Evolutionary conservation across 352 stramenopile genomes (phyloP).

Genomic region (Globisporangium emineosum): DNA sequence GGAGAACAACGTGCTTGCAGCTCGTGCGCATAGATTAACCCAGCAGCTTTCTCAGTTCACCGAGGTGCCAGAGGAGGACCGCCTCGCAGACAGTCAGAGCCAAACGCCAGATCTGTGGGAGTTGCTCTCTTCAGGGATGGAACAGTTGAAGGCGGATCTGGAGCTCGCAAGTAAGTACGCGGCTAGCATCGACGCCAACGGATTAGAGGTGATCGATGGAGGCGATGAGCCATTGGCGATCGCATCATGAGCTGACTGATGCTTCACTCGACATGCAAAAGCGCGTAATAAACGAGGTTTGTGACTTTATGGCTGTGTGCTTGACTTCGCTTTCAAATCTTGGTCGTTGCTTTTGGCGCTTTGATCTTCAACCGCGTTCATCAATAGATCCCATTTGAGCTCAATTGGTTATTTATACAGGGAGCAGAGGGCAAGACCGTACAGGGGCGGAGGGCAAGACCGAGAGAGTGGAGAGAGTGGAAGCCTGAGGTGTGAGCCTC

Average conservation of each 20-base stretch:
- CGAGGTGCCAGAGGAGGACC: conserved; percentile 69
- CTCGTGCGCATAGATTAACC: conserved; percentile 71
- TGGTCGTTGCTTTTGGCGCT: background rate
- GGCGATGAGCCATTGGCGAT: conserved; percentile 54
- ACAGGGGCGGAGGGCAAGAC: background rate
- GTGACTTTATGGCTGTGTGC: conserved; percentile 1
- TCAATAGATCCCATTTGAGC: background rate
- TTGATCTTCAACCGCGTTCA: background rate
- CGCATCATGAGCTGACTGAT: conserved; percentile 28
- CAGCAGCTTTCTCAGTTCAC: conserved; percentile 85
- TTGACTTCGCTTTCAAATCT: background rate
- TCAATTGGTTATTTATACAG: background rate
- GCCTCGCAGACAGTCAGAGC: conserved; percentile 46
- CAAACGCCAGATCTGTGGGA: conserved; percentile 81
- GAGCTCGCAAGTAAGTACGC: conserved; percentile 86
- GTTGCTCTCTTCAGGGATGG: conserved; percentile 82
- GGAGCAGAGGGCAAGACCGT: background rate
- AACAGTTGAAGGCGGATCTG: conserved; percentile 85
- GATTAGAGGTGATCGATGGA: conserved; percentile 31
- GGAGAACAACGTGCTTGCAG: conserved; percentile 83
- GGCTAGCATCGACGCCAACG: conserved; percentile 65
- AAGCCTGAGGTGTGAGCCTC: background rate
- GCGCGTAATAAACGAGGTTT: conserved; percentile 7
- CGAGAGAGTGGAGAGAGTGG: background rate
- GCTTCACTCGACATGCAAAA: background rate